These are phyloP conservation scores for Solanum piurae DNA, from an alignment of 257 asterid species.

Conservation along the genomic window DNA sequence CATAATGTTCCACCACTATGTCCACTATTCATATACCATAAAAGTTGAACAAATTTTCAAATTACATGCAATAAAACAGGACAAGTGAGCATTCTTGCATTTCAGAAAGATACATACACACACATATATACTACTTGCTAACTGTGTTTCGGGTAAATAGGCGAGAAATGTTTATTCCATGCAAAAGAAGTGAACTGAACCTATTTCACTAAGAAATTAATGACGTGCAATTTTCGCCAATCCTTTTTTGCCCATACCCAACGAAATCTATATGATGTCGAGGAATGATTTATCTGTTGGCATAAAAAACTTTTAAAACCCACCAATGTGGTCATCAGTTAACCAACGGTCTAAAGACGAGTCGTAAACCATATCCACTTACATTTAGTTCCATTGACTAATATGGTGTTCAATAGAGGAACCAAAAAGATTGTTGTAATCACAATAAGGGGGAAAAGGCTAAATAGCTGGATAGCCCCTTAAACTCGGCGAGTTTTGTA, in stretches of 20 bases:
- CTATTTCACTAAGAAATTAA: background rate
- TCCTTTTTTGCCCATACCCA: background rate
- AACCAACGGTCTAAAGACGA: background rate
- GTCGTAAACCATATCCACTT: background rate
- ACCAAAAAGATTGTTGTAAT: background rate
- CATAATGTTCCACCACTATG: background rate
- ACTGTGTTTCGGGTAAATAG: background rate
- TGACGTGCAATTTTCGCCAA: background rate
- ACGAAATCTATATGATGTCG: background rate
- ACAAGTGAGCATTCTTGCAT: background rate
- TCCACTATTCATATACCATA: background rate
- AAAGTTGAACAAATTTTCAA: background rate
- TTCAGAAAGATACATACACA: background rate
- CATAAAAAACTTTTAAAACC: background rate
- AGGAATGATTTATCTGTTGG: background rate
- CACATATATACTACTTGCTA: background rate
- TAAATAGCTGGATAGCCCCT: background rate
- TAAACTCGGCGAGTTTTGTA: background rate
- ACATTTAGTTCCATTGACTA: background rate
- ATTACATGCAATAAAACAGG: background rate
- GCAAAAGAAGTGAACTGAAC: background rate
- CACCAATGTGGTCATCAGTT: background rate
- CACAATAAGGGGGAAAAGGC: background rate
- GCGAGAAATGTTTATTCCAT: background rate
- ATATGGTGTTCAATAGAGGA: background rate